Evolutionary conservation across 306 rosid genomes (phyloP).

Genomic region (Psophocarpus tetragonolobus): DNA sequence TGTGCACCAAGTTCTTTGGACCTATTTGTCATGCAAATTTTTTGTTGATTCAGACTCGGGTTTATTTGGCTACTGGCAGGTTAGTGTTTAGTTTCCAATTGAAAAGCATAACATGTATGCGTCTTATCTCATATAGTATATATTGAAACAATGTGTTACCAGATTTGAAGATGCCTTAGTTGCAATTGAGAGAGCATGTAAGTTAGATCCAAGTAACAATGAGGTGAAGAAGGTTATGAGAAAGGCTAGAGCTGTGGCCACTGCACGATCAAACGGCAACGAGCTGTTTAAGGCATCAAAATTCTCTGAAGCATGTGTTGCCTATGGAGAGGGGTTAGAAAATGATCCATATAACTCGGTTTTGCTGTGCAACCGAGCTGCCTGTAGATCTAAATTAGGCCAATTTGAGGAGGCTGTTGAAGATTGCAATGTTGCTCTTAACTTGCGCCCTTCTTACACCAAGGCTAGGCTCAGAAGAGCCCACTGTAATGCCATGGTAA

Average conservation of each 20-base stretch:
- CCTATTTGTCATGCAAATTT: conserved; percentile 59
- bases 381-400: conserved; percentile 68
- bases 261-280: conserved; percentile 69
- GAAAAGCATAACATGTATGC: background rate
- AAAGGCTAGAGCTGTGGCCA: conserved; percentile 47
- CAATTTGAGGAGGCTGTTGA: conserved; percentile 61
- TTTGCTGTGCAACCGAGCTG: conserved; percentile 78
- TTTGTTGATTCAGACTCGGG: conserved; percentile 55
- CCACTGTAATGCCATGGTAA: conserved; percentile 75
- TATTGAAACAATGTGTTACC: background rate
- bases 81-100: conserved; percentile 17
- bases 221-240: conserved; percentile 51
- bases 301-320: conserved; percentile 69
- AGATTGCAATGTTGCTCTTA: conserved; percentile 69
- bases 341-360: conserved; percentile 70
- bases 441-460: conserved; percentile 58
- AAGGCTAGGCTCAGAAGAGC: conserved; percentile 87
- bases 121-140: background rate
- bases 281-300: conserved; percentile 58
- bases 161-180: conserved; percentile 74
- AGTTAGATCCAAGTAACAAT: conserved; percentile 60
- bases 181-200: conserved; percentile 50
- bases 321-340: conserved; percentile 74
- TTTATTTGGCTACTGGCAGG: conserved; percentile 71
- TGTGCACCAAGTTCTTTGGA: conserved; percentile 66